phyloP scores from a whole-genome alignment of 192 early-diverging fungal species.

The Coemansia sp. region DNA sequence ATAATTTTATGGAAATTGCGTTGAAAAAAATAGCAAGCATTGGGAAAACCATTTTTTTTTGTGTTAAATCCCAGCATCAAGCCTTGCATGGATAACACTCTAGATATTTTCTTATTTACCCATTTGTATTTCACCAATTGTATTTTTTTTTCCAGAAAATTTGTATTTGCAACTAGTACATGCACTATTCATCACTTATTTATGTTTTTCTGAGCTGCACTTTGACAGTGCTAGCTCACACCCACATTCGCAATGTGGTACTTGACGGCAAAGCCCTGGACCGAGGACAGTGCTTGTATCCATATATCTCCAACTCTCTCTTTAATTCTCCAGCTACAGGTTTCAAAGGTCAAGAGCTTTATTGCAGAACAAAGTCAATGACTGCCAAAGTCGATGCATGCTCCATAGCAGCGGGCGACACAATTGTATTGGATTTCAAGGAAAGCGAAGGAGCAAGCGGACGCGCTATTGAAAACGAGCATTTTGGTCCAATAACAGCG shows the following conservation, averaged over 20 bases:
- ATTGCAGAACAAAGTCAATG: constrained; percentile 9
- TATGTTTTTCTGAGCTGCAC: not conserved
- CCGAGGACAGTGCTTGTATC: constrained; percentile 3
- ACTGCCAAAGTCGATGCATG: not conserved
- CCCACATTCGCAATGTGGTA: not conserved
- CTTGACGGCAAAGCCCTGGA: not conserved
- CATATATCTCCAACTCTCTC: not conserved
- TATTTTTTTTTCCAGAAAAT: too few relatives aligned
- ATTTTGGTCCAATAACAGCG: constrained; percentile 1
- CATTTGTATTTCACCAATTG: too few relatives aligned
- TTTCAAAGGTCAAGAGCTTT: not conserved
- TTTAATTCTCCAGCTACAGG: not conserved
- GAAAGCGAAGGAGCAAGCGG: not conserved
- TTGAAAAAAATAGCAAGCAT: too few relatives aligned
- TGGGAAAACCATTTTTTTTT: not conserved
- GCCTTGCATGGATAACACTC: too few relatives aligned
- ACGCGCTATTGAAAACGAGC: constrained; percentile 1
- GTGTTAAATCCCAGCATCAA: too few relatives aligned
- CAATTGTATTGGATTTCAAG: constrained; percentile 2
- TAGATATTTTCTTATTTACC: too few relatives aligned
- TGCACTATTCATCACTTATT: too few relatives aligned
- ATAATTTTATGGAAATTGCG: too few relatives aligned
- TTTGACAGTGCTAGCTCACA: constrained; percentile 7
- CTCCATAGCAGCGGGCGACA: not conserved
- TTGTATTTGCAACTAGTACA: too few relatives aligned